These are phyloP conservation scores for Boletus hoseneyae DNA, from an alignment of 1,284 basidiomycete species.

Conservation along the genomic window DNA sequence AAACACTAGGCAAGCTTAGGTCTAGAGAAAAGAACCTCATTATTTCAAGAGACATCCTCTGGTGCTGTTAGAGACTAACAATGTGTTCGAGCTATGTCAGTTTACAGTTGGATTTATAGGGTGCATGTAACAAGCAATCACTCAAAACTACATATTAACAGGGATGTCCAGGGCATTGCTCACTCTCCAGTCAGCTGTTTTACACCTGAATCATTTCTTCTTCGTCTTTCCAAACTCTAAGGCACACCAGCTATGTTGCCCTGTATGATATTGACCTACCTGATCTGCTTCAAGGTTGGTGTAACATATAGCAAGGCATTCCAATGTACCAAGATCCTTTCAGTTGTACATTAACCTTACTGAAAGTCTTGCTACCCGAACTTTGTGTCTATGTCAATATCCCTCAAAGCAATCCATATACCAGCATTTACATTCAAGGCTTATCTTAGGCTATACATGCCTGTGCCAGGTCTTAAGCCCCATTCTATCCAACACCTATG, in stretches of 20 bases:
- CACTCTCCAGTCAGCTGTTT: slow-evolving; percentile 64
- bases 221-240: slow-evolving; percentile 58
- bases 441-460: slow-evolving; percentile 60
- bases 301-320: slow-evolving; percentile 13
- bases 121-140: slow-evolving; percentile 38
- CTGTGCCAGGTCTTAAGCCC: too few species aligned
- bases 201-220: slow-evolving; percentile 74
- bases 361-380: slow-evolving; percentile 48
- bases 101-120: slow-evolving; percentile 61
- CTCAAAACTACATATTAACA: background rate
- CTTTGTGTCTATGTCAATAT: slow-evolving; percentile 57
- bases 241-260: slow-evolving; percentile 50
- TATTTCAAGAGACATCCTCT: slow-evolving; percentile 32
- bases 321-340: slow-evolving; percentile 51
- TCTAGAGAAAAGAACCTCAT: slow-evolving; percentile 72
- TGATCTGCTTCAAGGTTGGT: too few species aligned
- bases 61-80: slow-evolving; percentile 16
- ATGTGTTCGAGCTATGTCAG: slow-evolving; percentile 38
- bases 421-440: slow-evolving; percentile 67
- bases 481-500: too few species aligned
- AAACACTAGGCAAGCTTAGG: slow-evolving; percentile 62
- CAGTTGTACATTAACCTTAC: slow-evolving; percentile 62
- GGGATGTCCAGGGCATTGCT: slow-evolving; percentile 53
- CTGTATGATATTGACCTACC: slow-evolving; percentile 66
- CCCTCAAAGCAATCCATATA: slow-evolving; percentile 58